A percentile compares a stretch with the other conserved stretches of the same genome.
phyloP scores from a whole-genome alignment of 2,329 filamentous ascomycete species.

The Apiospora hydei region DNA sequence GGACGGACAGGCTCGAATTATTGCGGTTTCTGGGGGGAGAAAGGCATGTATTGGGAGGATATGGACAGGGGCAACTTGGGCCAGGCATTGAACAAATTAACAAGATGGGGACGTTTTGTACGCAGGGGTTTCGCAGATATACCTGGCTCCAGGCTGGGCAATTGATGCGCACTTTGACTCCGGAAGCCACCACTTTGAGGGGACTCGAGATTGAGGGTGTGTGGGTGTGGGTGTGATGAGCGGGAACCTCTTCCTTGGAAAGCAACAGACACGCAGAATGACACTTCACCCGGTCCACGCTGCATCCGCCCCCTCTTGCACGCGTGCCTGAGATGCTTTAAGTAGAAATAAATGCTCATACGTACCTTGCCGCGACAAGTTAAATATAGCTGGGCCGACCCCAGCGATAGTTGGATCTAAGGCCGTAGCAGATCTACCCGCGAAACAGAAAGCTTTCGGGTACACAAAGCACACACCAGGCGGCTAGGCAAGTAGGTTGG shows the following conservation, averaged over 20 bases:
- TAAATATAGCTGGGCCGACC: conserved; percentile 8
- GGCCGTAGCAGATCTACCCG: not conserved
- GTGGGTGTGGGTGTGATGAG: not conserved
- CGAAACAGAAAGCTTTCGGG: not conserved
- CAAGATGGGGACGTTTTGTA: conserved; percentile 6
- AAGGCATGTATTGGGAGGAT: not conserved
- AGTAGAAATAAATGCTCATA: not conserved
- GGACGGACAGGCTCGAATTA: not conserved
- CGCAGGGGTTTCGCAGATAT: not conserved
- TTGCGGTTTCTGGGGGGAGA: not conserved
- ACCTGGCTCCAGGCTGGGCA: conserved; percentile 1
- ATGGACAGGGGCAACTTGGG: not conserved
- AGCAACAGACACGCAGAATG: not conserved
- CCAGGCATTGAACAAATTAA: conserved; percentile 5
- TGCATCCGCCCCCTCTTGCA: not conserved
- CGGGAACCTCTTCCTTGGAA: not conserved
- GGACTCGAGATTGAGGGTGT: conserved; percentile 8
- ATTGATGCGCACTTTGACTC: conserved; percentile 1
- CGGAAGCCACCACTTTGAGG: not conserved
- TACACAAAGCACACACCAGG: conserved; percentile 10
- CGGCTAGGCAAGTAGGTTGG: not conserved
- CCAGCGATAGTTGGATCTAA: conserved; percentile 20
- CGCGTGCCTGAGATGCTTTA: not conserved
- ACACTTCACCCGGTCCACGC: not conserved
- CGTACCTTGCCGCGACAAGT: conserved; percentile 17